Base-by-base conservation (phyloP, 176 grass and related monocot species). In the Dendrocalamus sinicus region DNA sequence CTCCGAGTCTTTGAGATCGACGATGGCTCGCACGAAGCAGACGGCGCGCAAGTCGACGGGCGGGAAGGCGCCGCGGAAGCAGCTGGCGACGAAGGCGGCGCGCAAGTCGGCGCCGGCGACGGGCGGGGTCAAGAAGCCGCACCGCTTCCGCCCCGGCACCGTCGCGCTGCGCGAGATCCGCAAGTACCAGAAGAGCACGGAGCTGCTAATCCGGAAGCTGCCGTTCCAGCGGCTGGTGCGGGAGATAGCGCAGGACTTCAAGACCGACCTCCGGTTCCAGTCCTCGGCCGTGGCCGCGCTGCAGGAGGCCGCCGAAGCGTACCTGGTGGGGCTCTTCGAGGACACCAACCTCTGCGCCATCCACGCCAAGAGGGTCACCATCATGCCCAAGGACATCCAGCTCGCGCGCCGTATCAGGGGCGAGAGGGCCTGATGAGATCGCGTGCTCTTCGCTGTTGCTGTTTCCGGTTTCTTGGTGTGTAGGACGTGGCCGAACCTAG, bases 321-420 rank as follows among this genome's bases (percentile, higher is more conserved):
- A 98, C 65, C 83, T 98, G 0, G 95, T 95, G 0, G 95, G 95
- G 0, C 91, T 98, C 2, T 98, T 98, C 73, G 91, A 98, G 89
- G 95, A 98, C 70, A 95, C 93, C 28, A 98, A 98, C 80, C 91
- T 98, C 39, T 98, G 96, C 68, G 96, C 93, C 58, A 98, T 98
- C 53, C 96, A 95, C 68, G 91, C 93, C 45, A 98, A 98, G 91
- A 23, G 91, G 3, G 93, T 98, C 39, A 98, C 96, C 44, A 95
- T 98, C 89, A 95, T 98, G 93, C 91, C 93, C 22, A 98, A 98
- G 90, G 96, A 98, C 58, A 94, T 98, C 81, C 91, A 98, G 86
- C 93, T 95, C 69, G 93, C 96, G 0, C 86, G 93, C 12, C 90
- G 96, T 64, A 95, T 98, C 64, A 86, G 96, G 50, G 93, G 96